Conservation (phyloP, 768 basidiomycete genomes). For the Pilatotrama ljubarskyi region DNA sequence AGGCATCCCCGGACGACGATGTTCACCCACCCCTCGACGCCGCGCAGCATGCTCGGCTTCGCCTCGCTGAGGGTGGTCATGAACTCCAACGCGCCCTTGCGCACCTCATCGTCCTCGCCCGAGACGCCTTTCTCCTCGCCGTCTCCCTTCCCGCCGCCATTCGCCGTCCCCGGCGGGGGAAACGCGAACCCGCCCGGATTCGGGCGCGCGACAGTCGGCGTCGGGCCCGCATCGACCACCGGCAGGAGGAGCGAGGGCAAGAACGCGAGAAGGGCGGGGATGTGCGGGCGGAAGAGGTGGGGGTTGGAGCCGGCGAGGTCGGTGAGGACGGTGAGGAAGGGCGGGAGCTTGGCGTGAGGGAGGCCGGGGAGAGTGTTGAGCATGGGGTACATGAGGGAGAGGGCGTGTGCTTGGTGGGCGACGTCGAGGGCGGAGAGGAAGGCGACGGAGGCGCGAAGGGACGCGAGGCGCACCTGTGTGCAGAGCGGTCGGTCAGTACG, state of each 20-base stretch:
- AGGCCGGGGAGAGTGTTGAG: conserved; percentile 71
- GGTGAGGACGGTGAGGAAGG: conserved; percentile 67
- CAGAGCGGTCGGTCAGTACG: neutral
- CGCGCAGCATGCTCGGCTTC: conserved; percentile 64
- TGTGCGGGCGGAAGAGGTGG: conserved; percentile 70
- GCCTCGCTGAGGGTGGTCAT: conserved; percentile 83
- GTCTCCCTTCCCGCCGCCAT: conserved; percentile 32
- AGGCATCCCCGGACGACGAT: conserved; percentile 73
- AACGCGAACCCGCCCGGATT: conserved; percentile 44
- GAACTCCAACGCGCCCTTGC: conserved; percentile 77
- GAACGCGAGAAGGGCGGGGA: conserved; percentile 66
- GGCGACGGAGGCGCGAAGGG: conserved; percentile 66
- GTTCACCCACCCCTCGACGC: conserved; percentile 68
- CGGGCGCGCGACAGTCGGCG: conserved; percentile 52
- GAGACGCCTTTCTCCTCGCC: conserved; percentile 46
- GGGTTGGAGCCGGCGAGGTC: conserved; percentile 71
- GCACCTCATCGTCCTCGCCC: conserved; percentile 68
- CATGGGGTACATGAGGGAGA: conserved; percentile 66
- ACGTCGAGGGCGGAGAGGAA: conserved; percentile 67
- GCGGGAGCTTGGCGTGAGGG: conserved; percentile 53
- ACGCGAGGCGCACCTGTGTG: conserved; percentile 67
- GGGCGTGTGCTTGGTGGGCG: conserved; percentile 59
- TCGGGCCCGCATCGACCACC: conserved; percentile 51
- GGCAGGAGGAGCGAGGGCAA: conserved; percentile 73
- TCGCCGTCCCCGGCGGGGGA: conserved; percentile 32